These are phyloP conservation scores for Spathaspora girioi DNA, from an alignment of 805 yeast genomes.

Conservation along the genomic window DNA sequence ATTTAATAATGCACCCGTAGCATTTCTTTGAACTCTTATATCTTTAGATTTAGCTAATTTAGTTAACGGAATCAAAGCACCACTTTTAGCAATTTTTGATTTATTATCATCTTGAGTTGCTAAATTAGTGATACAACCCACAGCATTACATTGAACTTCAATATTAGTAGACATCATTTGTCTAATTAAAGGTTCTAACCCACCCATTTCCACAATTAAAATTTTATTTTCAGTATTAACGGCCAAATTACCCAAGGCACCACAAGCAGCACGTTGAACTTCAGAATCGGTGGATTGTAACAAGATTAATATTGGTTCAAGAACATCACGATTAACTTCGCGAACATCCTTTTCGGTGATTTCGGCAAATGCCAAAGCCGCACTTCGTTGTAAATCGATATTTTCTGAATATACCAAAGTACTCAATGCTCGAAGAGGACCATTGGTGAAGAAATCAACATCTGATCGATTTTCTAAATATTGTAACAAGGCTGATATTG, in stretches of 20 bases:
- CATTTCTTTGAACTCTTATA: constrained; percentile 94
- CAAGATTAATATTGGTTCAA: constrained; percentile 88
- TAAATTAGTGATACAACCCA: constrained; percentile 95
- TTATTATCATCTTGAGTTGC: constrained; percentile 98
- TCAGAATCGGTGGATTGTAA: constrained; percentile 87
- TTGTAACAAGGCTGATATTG: constrained; percentile 84
- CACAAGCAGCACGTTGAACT: constrained; percentile 98
- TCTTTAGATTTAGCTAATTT: constrained; percentile 92
- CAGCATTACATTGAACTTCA: constrained; percentile 98
- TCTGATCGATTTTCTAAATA: constrained; percentile 84
- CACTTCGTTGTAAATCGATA: constrained; percentile 91
- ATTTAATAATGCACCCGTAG: constrained; percentile 95
- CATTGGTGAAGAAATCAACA: constrained; percentile 84
- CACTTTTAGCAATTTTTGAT: constrained; percentile 91
- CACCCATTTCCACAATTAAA: constrained; percentile 96
- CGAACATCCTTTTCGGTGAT: constrained; percentile 95
- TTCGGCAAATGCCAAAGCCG: constrained; percentile 97
- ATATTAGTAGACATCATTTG: constrained; percentile 97
- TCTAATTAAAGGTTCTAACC: constrained; percentile 90
- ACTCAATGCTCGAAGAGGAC: constrained; percentile 83
- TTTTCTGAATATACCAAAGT: constrained; percentile 94
- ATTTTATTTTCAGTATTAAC: constrained; percentile 93
- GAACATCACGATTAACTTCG: constrained; percentile 83
- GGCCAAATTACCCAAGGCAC: constrained; percentile 96
- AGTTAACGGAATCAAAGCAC: constrained; percentile 92